These are phyloP conservation scores for Catunica adiposa DNA, from an alignment of 2,329 filamentous ascomycete genomes.

Conservation along the genomic window DNA sequence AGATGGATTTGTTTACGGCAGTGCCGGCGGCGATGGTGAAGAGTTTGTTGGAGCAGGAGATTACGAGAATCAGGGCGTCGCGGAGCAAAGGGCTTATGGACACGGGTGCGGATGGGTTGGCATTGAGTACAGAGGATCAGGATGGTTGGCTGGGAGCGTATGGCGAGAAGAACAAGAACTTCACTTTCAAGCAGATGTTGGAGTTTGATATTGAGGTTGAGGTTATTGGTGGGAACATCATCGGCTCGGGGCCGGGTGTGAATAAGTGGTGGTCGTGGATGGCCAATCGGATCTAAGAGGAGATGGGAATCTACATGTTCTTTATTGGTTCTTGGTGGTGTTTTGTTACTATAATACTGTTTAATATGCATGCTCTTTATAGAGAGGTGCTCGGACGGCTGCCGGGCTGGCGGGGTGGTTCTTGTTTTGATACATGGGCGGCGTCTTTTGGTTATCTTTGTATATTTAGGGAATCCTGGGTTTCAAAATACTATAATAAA, in stretches of 20 bases:
- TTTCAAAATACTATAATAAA: background rate
- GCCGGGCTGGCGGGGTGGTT: background rate
- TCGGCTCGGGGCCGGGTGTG: constrained; percentile 49
- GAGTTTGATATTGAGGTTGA: constrained; percentile 69
- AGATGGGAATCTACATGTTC: background rate
- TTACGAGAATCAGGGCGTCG: constrained; percentile 59
- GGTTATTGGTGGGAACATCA: constrained; percentile 58
- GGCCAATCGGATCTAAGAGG: constrained; percentile 52
- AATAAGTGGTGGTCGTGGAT: constrained; percentile 89
- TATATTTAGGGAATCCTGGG: background rate
- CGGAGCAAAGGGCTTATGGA: constrained; percentile 69
- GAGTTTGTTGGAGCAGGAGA: constrained; percentile 60
- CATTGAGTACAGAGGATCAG: constrained; percentile 48
- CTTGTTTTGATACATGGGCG: background rate
- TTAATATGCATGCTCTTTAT: background rate
- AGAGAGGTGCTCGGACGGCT: background rate
- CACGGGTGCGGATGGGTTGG: constrained; percentile 55
- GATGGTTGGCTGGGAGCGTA: constrained; percentile 76
- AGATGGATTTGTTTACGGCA: constrained; percentile 88
- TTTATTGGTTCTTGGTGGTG: background rate
- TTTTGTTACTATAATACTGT: background rate
- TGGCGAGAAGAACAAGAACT: constrained; percentile 46
- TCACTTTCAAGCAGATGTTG: constrained; percentile 66
- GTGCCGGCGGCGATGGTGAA: constrained; percentile 63
- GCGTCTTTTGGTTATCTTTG: background rate